A percentile compares a stretch with the other conserved stretches of the same genome.
Evolutionary conservation across 352 stramenopile species (phyloP).

Genomic region (Phytophthora cajani): DNA sequence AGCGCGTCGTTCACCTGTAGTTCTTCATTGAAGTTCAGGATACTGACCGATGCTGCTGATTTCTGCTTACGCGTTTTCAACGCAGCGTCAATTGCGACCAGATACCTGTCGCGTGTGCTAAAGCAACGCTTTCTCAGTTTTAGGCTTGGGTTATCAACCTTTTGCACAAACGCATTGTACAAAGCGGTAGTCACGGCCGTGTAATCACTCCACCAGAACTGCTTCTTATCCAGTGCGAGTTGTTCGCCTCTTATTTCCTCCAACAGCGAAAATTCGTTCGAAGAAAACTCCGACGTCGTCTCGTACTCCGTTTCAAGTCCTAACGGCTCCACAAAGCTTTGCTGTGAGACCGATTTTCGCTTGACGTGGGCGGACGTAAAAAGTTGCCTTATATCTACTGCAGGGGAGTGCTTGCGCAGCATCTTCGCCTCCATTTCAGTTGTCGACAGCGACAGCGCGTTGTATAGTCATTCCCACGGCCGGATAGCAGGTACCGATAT

Average conservation of each 20-base stretch:
- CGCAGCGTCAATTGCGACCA: not conserved
- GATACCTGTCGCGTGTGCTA: not conserved
- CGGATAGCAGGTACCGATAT: too few species aligned
- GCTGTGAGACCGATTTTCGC: not conserved
- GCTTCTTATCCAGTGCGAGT: not conserved
- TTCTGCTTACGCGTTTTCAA: not conserved
- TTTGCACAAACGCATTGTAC: not conserved
- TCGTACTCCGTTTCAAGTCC: not conserved
- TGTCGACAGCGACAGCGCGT: too few species aligned
- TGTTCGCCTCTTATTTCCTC: not conserved
- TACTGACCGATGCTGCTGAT: not conserved
- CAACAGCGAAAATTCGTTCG: not conserved
- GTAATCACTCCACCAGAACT: not conserved
- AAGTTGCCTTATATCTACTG: not conserved
- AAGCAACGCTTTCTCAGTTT: not conserved
- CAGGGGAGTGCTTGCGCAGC: too few species aligned
- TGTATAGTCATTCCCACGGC: too few species aligned
- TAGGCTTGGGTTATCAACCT: not conserved
- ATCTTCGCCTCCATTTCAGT: too few species aligned
- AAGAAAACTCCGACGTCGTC: not conserved
- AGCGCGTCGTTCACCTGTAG: not conserved
- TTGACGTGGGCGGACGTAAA: not conserved
- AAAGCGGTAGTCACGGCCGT: not conserved
- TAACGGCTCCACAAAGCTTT: not conserved
- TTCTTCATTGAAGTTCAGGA: not conserved